Base-by-base conservation (phyloP, 352 stramenopile genomes). In the Pythium grandisporangium region DNA sequence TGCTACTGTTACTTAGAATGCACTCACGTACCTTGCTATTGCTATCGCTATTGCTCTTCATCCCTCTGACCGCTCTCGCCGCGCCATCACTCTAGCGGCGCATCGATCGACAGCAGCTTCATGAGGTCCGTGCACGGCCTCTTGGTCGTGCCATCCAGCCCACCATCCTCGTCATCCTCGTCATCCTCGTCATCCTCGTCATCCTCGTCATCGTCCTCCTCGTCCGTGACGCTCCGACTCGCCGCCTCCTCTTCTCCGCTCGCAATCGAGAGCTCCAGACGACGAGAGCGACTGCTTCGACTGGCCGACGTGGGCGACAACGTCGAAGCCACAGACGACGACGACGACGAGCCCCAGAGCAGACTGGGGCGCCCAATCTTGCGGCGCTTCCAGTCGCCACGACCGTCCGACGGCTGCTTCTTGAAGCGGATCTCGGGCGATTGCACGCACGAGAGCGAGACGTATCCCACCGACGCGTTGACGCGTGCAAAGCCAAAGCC, bases 351-450 rank as follows among this genome's bases (percentile, higher is more conserved):
- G 12, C 33, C 11, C 8, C 12, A 19, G 8, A 17, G 7, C 19
- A 35, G 52, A 37, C 52, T 72, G 25, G 64, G 49, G 5, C 71
- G 65, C 42, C 64, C 56, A 37, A 83, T 41, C 14, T 68, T 60
- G 10, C 72, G 49, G 5, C 72, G 72, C 47, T 85, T 85, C 47
- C 68, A 71, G 54, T 78, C 58, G 8, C 69, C 67, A 17, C 64
- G 66, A n/a, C 46, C 54, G 49, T 79, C 53, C n/a, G 47, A 61
- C 8, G 48, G 37, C 37, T 66, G 56, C 38, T 79, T 70, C 42
- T 66, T 77, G 54, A 88, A 88, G 42, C 71, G 72, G 45, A 88
- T 85, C 53, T 88, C 66, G 8, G 72, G 75, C 38, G 75, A 88
- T 42, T 75, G 70, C 34, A 88, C 55, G 38, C 74, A 63, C 41